Base-by-base conservation (phyloP, 495 filamentous ascomycete species). In the Halenospora varia region DNA sequence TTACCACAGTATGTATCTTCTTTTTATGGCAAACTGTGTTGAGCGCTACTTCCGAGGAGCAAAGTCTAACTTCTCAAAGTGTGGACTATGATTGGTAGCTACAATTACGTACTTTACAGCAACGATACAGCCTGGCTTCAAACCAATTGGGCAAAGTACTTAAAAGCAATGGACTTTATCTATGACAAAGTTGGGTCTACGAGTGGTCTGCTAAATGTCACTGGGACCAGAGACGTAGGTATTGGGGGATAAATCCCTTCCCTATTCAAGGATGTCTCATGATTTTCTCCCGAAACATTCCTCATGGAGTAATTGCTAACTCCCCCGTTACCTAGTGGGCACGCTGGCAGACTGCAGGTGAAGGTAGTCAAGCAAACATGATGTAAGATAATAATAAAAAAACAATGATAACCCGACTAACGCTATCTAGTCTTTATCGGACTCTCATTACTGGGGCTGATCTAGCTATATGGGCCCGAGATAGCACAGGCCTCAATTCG, bases 61-160 rank as follows among this genome's bases (percentile, higher is more conserved):
- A n/a, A n/a, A n/a, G n/a, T n/a, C n/a, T n/a, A n/a, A n/a, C 29
- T 35, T 35, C 13, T 35, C 29, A 35, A 6, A 35, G 29, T 85
- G 77, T 83, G 79, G 80, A 75, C 79, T 3, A 81, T 86, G 77
- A 79, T 85, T 46, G 82, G 83, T 24, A 84, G 78, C 10, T 84
- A 83, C 63, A 84, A 85, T 52, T 86, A 85, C 58, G 62, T 83
- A 40, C 73, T 86, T 11, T 85, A 76, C 60, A 83, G 77, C n/a
- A 77, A 81, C 51, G 79, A 85, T 53, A 74, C 75, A 9, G 66
- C 71, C 17, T 85, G 83, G 54, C 67, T 84, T 11, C 52, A 46
- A 17, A 44, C 71, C 24, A 81, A 80, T 53, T 85, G 80, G 82
- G 59, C 70, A 2, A 71, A 71, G 17, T 85, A 84, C 60, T 60